Evolutionary conservation across 495 filamentous ascomycete species (phyloP).

Genomic region (Penicillium mononematosum): DNA sequence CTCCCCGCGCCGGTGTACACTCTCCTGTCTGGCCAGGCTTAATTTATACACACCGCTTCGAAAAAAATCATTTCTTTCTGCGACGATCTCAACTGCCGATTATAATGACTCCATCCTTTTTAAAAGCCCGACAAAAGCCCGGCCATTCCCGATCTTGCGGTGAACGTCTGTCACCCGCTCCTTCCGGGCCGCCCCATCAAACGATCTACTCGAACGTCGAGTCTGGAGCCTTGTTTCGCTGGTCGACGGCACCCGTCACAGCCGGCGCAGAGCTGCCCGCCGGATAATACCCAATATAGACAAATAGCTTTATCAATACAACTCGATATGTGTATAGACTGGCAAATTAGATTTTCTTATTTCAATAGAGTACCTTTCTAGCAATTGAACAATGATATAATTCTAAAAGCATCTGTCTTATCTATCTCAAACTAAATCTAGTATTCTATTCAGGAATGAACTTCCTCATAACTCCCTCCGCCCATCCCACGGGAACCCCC

Average conservation of each 20-base stretch:
- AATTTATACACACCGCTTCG: conserved; percentile 9
- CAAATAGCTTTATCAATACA: conserved; percentile 10
- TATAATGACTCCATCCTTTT: conserved; percentile 8
- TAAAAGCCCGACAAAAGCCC: conserved; percentile 2
- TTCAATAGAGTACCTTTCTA: not conserved
- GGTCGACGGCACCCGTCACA: conserved; percentile 7
- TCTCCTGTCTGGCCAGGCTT: conserved; percentile 64
- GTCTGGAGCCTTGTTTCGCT: conserved; percentile 10
- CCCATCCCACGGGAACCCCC: conserved; percentile 57
- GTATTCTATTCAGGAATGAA: conserved; percentile 47
- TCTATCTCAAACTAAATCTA: not conserved
- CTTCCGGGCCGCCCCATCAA: not conserved
- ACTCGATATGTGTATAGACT: conserved; percentile 10
- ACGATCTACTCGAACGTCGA: not conserved
- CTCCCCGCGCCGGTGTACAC: conserved; percentile 83
- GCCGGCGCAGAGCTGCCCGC: conserved; percentile 6
- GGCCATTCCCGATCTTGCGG: conserved; percentile 11
- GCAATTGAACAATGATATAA: not conserved
- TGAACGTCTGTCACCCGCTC: not conserved
- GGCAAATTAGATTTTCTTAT: not conserved
- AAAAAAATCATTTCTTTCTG: conserved; percentile 16
- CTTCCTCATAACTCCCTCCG: conserved; percentile 55
- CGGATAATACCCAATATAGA: conserved; percentile 17
- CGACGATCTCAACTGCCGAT: conserved; percentile 9
- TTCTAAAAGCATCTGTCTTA: too few relatives aligned